A percentile compares a stretch with the other conserved stretches of the same genome.
phyloP scores from a whole-genome alignment of 331 rosid genomes.

The Saraca asoca region DNA sequence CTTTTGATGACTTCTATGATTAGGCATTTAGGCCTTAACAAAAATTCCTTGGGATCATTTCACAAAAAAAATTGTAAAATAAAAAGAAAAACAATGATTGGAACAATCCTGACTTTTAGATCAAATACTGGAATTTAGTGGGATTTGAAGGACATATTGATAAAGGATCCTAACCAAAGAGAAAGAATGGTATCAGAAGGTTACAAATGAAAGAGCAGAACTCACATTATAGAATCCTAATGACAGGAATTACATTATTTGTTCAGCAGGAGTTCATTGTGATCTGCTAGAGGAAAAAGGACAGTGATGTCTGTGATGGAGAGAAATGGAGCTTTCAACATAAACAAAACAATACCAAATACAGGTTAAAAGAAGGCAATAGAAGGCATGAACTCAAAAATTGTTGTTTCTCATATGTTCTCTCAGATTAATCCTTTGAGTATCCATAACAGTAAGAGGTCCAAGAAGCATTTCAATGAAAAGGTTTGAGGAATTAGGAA shows the following conservation, averaged over 20 bases:
- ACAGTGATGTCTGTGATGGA: conserved; percentile 4
- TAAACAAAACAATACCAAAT: neutral
- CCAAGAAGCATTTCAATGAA: conserved; percentile 27
- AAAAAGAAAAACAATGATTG: conserved; percentile 66
- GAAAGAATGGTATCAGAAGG: conserved; percentile 34
- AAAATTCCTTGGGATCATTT: conserved; percentile 72
- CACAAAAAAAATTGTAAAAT: conserved; percentile 56
- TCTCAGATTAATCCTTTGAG: too few relatives aligned
- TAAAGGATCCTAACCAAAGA: conserved; percentile 47
- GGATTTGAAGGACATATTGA: conserved; percentile 37
- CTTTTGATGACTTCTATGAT: conserved; percentile 86
- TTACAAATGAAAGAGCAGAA: conserved; percentile 36
- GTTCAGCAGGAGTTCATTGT: neutral
- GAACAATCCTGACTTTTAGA: conserved; percentile 61
- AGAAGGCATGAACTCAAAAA: too few relatives aligned
- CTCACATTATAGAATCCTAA: conserved; percentile 36
- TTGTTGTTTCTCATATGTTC: too few relatives aligned
- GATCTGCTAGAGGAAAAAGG: conserved; percentile 3
- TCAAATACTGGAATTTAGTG: conserved; percentile 45
- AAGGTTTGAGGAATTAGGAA: conserved; percentile 29
- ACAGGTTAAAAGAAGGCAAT: too few relatives aligned
- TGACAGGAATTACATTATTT: conserved; percentile 10
- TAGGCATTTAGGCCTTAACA: conserved; percentile 38
- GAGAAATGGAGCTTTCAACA: conserved; percentile 19
- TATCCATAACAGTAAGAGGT: neutral